A percentile compares a stretch with the other conserved stretches of the same genome.
Conservation (phyloP, 768 basidiomycete genomes). For the Goffeauzyma gilvescens region DNA sequence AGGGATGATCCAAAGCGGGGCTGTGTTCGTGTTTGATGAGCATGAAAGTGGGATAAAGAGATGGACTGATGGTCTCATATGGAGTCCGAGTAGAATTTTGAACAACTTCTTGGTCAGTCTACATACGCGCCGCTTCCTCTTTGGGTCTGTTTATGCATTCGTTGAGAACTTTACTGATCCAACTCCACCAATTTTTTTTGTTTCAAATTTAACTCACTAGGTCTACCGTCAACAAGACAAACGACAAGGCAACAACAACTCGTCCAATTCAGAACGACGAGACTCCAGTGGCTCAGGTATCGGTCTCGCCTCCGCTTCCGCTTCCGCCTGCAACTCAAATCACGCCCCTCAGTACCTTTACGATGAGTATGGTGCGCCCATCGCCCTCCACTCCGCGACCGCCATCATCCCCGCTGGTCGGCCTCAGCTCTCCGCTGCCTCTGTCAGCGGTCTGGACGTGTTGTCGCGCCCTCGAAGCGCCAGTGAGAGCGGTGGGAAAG, state of each 20-base stretch:
- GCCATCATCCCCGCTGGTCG: not conserved
- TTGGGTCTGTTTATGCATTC: not conserved
- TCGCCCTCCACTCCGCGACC: not conserved
- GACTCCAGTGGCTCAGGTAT: too few species aligned
- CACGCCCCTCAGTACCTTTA: not conserved
- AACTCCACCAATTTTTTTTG: not conserved
- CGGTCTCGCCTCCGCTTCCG: not conserved
- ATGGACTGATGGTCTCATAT: constrained; percentile 90
- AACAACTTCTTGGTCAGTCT: constrained; percentile 70
- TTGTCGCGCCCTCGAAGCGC: constrained; percentile 17
- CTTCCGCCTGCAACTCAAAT: not conserved
- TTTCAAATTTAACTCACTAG: constrained; percentile 23
- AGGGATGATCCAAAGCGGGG: constrained; percentile 78
- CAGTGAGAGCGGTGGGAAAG: constrained; percentile 16
- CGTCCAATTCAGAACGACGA: too few species aligned
- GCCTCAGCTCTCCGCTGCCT: constrained; percentile 8
- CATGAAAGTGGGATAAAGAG: constrained; percentile 92
- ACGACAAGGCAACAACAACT: not conserved
- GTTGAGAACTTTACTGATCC: not conserved
- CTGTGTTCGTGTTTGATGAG: constrained; percentile 94
- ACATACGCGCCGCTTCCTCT: not conserved
- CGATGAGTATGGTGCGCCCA: too few species aligned
- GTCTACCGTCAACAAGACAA: constrained; percentile 65
- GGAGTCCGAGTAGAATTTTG: constrained; percentile 80
- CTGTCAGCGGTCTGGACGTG: constrained; percentile 8